phyloP scores from a whole-genome alignment of 1,139 yeast genomes.

The Sugiyamaella japonica region DNA sequence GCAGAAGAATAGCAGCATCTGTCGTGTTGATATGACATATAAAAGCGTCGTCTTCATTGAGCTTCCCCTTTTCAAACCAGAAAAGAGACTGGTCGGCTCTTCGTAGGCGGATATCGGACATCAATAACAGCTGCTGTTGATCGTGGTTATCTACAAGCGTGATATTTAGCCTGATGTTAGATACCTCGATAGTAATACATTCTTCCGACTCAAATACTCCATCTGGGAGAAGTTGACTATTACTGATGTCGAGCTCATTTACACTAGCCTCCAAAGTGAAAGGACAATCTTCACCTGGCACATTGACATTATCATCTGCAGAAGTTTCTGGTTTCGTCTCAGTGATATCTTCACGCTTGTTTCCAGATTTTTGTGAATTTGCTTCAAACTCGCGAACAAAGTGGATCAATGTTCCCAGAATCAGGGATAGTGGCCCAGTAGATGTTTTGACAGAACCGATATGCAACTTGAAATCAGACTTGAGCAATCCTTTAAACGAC shows the following conservation, averaged over 20 bases:
- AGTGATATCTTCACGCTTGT: not conserved
- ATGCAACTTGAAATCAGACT: constrained; percentile 47
- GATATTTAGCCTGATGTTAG: not conserved
- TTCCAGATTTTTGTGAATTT: constrained; percentile 5
- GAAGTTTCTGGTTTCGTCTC: not conserved
- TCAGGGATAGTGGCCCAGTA: constrained; percentile 41
- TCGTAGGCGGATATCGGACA: constrained; percentile 4
- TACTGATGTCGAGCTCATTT: constrained; percentile 17
- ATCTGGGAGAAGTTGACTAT: constrained; percentile 20
- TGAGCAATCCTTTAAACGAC: constrained; percentile 27
- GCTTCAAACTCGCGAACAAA: constrained; percentile 31
- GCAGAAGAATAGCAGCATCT: constrained; percentile 25
- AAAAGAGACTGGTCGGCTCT: not conserved
- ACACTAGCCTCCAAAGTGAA: constrained; percentile 1
- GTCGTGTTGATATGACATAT: constrained; percentile 15
- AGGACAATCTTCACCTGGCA: not conserved
- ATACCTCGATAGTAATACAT: not conserved
- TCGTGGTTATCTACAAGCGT: not conserved
- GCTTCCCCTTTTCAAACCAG: constrained; percentile 6
- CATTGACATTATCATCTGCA: not conserved
- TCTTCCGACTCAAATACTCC: constrained; percentile 20
- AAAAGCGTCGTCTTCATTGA: constrained; percentile 20
- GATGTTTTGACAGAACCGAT: constrained; percentile 52
- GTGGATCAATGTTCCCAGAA: constrained; percentile 29
- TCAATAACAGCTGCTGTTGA: constrained; percentile 1